These are phyloP conservation scores for Pyrenochaeta sp. DNA, from an alignment of 2,329 filamentous ascomycete species.

Conservation along the genomic window DNA sequence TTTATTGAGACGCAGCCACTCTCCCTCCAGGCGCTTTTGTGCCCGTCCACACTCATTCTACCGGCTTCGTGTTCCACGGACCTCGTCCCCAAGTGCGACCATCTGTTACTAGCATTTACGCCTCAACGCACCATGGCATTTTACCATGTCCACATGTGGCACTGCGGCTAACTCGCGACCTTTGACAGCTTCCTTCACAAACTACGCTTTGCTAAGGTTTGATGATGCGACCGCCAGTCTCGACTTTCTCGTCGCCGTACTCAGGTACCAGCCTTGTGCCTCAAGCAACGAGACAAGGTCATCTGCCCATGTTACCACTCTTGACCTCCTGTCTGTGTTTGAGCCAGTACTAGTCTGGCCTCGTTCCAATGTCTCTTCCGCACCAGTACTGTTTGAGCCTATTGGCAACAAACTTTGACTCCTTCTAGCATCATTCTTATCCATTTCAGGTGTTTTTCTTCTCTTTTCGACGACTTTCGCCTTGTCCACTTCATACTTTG, in stretches of 20 bases:
- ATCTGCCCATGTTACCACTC: constrained; percentile 7
- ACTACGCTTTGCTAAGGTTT: constrained; percentile 9
- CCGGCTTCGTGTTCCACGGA: constrained; percentile 10
- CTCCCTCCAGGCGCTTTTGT: constrained; percentile 11
- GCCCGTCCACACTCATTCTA: constrained; percentile 12
- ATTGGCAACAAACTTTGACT: not conserved
- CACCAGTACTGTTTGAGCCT: not conserved
- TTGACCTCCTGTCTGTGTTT: constrained; percentile 22
- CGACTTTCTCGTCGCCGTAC: constrained; percentile 14
- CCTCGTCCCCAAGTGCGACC: constrained; percentile 6
- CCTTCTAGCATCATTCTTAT: not conserved
- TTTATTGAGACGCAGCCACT: constrained; percentile 31
- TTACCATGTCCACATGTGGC: constrained; percentile 3
- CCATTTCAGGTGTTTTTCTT: not conserved
- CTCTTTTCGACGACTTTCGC: not conserved
- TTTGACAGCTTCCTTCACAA: constrained; percentile 2
- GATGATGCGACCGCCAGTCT: constrained; percentile 15
- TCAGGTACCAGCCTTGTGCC: constrained; percentile 13
- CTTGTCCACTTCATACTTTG: constrained; percentile 1
- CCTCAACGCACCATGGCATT: constrained; percentile 11
- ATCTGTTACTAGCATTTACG: constrained; percentile 15
- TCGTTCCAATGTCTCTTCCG: not conserved
- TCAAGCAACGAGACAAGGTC: constrained; percentile 11
- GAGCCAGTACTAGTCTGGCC: constrained; percentile 1
- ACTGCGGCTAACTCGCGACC: constrained; percentile 1